Conservation (phyloP, 176 grass and related monocot species). For the Aegilops bicornis region DNA sequence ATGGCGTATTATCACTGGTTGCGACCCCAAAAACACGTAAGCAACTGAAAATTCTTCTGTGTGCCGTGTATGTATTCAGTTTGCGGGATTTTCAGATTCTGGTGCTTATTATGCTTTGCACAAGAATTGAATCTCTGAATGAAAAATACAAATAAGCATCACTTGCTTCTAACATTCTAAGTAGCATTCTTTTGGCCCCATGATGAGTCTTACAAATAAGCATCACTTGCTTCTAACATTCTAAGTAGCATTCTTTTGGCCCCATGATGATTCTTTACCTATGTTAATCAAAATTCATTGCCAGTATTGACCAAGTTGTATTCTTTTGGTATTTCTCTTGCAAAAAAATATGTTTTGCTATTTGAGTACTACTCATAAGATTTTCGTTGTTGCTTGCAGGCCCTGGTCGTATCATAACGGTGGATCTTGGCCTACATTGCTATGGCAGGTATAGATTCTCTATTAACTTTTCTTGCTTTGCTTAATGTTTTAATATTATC, state of each 20-base stretch:
- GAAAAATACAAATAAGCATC: slow-evolving; percentile 10
- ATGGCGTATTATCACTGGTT: slow-evolving; percentile 94
- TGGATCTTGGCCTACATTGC: slow-evolving; percentile 89
- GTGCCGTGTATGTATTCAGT: not conserved
- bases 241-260: slow-evolving; percentile 13
- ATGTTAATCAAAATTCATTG: slow-evolving; percentile 6
- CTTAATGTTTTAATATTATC: slow-evolving; percentile 1
- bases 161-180: slow-evolving; percentile 16
- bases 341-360: not conserved
- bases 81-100: slow-evolving; percentile 15
- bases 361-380: slow-evolving; percentile 12
- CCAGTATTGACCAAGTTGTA: slow-evolving; percentile 2
- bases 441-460: slow-evolving; percentile 72
- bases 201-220: slow-evolving; percentile 13
- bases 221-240: slow-evolving; percentile 10
- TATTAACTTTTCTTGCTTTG: not conserved
- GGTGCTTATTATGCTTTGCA: slow-evolving; percentile 17
- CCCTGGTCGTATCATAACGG: slow-evolving; percentile 97
- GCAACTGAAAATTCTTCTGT: slow-evolving; percentile 39
- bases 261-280: not conserved
- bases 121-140: not conserved
- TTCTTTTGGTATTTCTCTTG: slow-evolving; percentile 3
- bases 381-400: slow-evolving; percentile 44
- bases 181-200: not conserved
- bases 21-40: slow-evolving; percentile 99